These are phyloP conservation scores for Piper betle DNA, from an alignment of 164 flowering plant species.

Conservation along the genomic window DNA sequence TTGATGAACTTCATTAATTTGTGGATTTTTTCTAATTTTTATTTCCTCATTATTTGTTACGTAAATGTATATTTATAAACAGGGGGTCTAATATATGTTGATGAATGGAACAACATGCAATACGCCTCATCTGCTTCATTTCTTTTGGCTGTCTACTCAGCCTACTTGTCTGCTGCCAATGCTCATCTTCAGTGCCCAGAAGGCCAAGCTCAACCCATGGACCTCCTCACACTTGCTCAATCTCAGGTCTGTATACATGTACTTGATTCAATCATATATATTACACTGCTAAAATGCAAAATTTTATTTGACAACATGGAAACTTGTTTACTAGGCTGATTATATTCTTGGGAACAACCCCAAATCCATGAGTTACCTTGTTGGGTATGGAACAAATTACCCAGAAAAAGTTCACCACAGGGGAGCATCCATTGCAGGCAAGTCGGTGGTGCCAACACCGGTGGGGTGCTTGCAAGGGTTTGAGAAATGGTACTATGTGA, in stretches of 20 bases:
- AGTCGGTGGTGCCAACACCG: conserved; percentile 8
- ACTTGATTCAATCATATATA: too few relatives aligned
- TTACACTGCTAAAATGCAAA: too few relatives aligned
- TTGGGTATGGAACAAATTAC: conserved; percentile 56
- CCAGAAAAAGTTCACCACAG: conserved; percentile 73
- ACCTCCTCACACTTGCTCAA: conserved; percentile 54
- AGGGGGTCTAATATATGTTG: conserved; percentile 66
- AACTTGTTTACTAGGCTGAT: conserved; percentile 53
- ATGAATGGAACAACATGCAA: conserved; percentile 79
- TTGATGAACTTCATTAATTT: too few relatives aligned
- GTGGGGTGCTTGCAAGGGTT: conserved; percentile 69
- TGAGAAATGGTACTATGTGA: conserved; percentile 50
- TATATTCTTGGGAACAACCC: conserved; percentile 91
- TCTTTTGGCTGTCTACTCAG: conserved; percentile 69
- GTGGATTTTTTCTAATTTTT: neutral
- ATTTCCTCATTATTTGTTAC: neutral
- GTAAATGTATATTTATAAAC: neutral
- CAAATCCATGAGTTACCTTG: conserved; percentile 61
- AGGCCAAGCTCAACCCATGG: conserved; percentile 34
- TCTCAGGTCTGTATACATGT: conserved; percentile 52
- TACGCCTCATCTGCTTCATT: conserved; percentile 67
- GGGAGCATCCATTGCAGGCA: conserved; percentile 64
- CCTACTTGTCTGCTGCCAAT: conserved; percentile 37
- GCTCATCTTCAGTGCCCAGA: conserved; percentile 47
- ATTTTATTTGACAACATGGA: too few relatives aligned